Conservation (phyloP, 2,329 filamentous ascomycete species). For the Apiospora kogelbergensis region DNA sequence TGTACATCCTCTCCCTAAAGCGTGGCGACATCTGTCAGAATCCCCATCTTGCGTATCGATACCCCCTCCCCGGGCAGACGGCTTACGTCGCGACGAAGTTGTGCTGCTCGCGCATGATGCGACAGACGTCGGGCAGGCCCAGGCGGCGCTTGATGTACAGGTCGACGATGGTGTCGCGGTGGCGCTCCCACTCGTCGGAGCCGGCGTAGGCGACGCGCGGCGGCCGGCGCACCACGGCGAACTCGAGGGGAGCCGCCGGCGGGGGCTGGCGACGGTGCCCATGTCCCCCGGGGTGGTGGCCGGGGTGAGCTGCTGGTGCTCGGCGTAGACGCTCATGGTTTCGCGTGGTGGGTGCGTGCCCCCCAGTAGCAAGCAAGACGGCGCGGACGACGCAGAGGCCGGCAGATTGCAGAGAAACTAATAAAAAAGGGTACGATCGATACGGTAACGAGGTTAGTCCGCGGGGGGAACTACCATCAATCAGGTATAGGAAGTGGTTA, state of each 20-base stretch:
- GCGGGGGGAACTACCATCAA: neutral
- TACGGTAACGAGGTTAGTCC: neutral
- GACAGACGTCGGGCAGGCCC: conserved; percentile 41
- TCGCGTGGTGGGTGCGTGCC: neutral
- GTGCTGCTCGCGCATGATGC: conserved; percentile 38
- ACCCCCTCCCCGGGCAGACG: too few species aligned
- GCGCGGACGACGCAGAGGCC: too few species aligned
- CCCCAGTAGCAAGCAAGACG: too few species aligned
- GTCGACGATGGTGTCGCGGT: conserved; percentile 35
- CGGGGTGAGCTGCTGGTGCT: neutral
- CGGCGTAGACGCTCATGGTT: neutral
- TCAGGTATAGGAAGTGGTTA: neutral
- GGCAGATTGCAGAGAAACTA: too few species aligned
- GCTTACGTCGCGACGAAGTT: conserved; percentile 27
- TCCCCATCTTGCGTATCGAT: too few species aligned
- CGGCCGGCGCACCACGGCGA: neutral
- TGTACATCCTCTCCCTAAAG: conserved; percentile 3
- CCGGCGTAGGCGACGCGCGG: conserved; percentile 25
- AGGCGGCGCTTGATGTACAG: conserved; percentile 39
- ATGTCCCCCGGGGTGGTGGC: neutral
- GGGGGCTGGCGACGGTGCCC: neutral
- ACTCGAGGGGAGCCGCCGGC: neutral
- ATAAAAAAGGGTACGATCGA: neutral
- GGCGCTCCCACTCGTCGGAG: conserved; percentile 45
- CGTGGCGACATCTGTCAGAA: neutral